A percentile compares a stretch with the other conserved stretches of the same genome.
Conservation (phyloP, 2,329 filamentous ascomycete genomes). For the Colletotrichum sp. region DNA sequence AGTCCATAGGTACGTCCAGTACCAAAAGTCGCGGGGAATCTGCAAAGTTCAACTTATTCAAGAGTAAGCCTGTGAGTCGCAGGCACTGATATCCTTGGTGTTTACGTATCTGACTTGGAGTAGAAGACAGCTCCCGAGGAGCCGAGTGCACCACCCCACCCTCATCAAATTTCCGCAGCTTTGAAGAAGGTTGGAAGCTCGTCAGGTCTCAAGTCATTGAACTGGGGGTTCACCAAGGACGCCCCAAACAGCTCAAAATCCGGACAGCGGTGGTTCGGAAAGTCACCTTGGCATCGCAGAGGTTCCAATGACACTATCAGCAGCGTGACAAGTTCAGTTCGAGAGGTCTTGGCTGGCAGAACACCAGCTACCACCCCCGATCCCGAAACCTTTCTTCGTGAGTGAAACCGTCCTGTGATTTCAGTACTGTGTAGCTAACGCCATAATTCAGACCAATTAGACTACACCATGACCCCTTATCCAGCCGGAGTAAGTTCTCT, state of each 20-base stretch:
- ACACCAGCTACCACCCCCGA: slow-evolving; percentile 36
- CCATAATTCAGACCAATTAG: slow-evolving; percentile 16
- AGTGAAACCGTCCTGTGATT: background rate
- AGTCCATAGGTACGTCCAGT: background rate
- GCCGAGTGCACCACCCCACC: background rate
- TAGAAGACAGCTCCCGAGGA: background rate
- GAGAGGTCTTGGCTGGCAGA: slow-evolving; percentile 41
- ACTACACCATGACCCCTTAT: slow-evolving; percentile 29
- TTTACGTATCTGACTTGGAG: background rate
- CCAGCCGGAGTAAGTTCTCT: slow-evolving; percentile 36
- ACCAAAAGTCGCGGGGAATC: background rate
- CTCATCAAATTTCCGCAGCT: background rate
- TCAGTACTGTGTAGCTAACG: background rate
- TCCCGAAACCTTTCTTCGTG: slow-evolving; percentile 6
- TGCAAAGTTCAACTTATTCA: background rate
- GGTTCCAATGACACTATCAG: slow-evolving; percentile 40
- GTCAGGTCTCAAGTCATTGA: background rate
- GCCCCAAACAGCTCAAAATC: background rate
- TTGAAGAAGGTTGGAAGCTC: background rate
- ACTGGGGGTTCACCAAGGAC: slow-evolving; percentile 5
- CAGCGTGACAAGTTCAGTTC: slow-evolving; percentile 47
- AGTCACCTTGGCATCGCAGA: slow-evolving; percentile 45
- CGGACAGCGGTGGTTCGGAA: slow-evolving; percentile 19
- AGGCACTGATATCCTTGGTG: background rate
- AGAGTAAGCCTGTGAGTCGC: background rate